Percentiles rank a stretch among this genome's conserved stretches.
phyloP scores from a whole-genome alignment of 257 asterid species.

The Gentiana macrophylla region DNA sequence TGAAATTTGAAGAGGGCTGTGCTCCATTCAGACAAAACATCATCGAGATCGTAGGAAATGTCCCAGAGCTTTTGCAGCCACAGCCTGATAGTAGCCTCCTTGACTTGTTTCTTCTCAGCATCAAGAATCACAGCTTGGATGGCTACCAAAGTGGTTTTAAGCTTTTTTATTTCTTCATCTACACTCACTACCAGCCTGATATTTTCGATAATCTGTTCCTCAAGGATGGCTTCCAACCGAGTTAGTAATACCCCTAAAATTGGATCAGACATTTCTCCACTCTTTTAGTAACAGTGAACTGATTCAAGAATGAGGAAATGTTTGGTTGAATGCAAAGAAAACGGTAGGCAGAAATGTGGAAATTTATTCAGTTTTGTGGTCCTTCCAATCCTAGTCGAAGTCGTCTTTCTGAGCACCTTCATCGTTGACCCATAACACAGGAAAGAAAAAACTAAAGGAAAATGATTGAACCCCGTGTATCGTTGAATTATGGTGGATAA shows the following conservation, averaged over 20 bases:
- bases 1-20: constrained; percentile 20
- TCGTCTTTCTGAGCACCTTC: too few species aligned
- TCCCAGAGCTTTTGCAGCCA: constrained; percentile 55
- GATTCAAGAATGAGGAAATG: too few species aligned
- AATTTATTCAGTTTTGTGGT: too few species aligned
- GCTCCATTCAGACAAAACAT: constrained; percentile 52
- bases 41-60: constrained; percentile 50
- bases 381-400: too few species aligned
- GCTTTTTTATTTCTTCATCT: constrained; percentile 32
- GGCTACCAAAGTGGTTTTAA: constrained; percentile 27
- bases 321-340: too few species aligned
- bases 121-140: constrained; percentile 48
- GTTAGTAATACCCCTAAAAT: constrained; percentile 37
- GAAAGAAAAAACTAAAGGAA: too few species aligned
- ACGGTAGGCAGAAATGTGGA: too few species aligned
- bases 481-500: too few species aligned
- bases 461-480: too few species aligned
- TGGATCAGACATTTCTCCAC: constrained; percentile 41
- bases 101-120: constrained; percentile 54
- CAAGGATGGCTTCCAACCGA: constrained; percentile 31
- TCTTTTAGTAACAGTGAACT: too few species aligned
- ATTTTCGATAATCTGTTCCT: constrained; percentile 31
- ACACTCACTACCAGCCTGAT: constrained; percentile 35
- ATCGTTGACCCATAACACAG: too few species aligned
- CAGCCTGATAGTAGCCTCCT: constrained; percentile 19